Base-by-base conservation (phyloP, 2,329 filamentous ascomycete genomes). In the Colletotrichum tofieldiae region DNA sequence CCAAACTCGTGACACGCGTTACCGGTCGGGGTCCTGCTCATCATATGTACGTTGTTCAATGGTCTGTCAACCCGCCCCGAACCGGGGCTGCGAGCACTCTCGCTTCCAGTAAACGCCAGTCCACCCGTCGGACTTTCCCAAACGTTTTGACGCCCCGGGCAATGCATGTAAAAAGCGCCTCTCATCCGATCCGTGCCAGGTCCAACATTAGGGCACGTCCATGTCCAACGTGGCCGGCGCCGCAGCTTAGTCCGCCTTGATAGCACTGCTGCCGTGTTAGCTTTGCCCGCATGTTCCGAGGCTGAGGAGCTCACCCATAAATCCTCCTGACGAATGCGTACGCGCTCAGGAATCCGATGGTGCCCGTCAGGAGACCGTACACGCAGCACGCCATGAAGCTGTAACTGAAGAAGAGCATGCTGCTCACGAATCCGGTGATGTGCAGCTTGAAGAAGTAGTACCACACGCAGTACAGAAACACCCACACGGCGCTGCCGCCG, bases 301-400 rank as follows among this genome's bases (percentile, higher is more conserved):
- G 26, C 26, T 11, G 35, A 14, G 5, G 5, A 11, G 84, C 90
- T 84, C 81, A 94, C 91, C 90, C 90, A 80, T 96, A 97, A 78
- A 98, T 95, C 79, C 92, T 90, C 79, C 93, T 87, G 67, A 97
- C 90, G 85, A 97, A 97, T 1, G 92, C 89, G 84, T 96, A 97
- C 7, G 93, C 93, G 51, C 93, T 92, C 82, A 97, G 81, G 81
- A 97, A 97, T 2, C 94, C 94, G 66, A 97, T 89, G 0, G 94
- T 97, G 32, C 94, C 94, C 12, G 92, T 94, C 74, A 96, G 84
- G 61, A 97, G 84, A 1, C 93, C 94, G 79, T 96, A 97, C 4
- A 96, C 91, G 55, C 90, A 88, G 81, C 94, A 97, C 1, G 93
- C 94, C 77, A 97, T 88, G 78, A 93, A 92, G 80, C 92, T 94